A percentile compares a stretch with the other conserved stretches of the same genome.
These are phyloP conservation scores for Dillenia turbinata DNA, from an alignment of 164 flowering plant species.

Conservation along the genomic window DNA sequence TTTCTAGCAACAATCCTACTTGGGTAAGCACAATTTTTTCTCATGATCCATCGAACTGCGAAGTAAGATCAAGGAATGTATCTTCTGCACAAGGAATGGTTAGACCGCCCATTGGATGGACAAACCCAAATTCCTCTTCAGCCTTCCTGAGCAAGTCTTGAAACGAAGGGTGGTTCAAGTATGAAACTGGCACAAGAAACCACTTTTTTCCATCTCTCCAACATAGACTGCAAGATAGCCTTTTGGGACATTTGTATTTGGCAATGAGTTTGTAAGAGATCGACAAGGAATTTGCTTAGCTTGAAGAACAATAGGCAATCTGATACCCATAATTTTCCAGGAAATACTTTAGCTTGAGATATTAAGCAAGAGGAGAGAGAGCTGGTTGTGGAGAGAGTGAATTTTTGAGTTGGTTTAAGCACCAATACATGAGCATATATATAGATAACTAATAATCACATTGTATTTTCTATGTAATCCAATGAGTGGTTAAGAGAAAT, in stretches of 20 bases:
- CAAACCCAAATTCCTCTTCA: conserved; percentile 17
- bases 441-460: too few species aligned
- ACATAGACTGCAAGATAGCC: conserved; percentile 34
- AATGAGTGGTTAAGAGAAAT: too few species aligned
- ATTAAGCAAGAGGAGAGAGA: not conserved
- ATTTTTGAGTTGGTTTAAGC: not conserved
- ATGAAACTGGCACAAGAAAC: conserved; percentile 18
- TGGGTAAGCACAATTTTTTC: too few species aligned
- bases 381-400: not conserved
- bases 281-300: conserved; percentile 13
- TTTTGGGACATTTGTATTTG: conserved; percentile 19
- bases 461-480: too few species aligned
- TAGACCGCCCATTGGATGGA: conserved; percentile 13
- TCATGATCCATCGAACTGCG: too few species aligned
- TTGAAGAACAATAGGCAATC: conserved; percentile 11
- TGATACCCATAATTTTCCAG: conserved; percentile 13
- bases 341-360: not conserved
- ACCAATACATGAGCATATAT: not conserved
- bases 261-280: not conserved
- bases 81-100: conserved; percentile 4
- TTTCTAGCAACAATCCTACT: too few species aligned
- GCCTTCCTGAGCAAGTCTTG: conserved; percentile 19
- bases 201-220: conserved; percentile 26
- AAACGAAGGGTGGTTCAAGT: conserved; percentile 22
- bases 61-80: too few species aligned